Base-by-base conservation (phyloP, 345 rosid species). In the Hibiscus trionum region DNA sequence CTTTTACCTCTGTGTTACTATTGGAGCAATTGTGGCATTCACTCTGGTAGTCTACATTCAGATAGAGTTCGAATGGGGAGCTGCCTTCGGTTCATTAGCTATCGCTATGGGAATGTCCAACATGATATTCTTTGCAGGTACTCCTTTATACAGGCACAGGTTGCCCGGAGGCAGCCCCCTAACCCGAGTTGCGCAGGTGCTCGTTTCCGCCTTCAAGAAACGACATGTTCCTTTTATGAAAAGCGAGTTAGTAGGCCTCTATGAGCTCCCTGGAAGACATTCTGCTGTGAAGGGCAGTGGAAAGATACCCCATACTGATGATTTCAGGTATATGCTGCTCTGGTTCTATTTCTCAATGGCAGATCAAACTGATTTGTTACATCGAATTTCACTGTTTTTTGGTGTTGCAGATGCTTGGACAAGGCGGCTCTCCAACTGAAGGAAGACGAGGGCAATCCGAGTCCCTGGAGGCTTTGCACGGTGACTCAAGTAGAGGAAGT, bases 131-230 rank as follows among this genome's bases (percentile, higher is more conserved):
- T 93, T 93, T 61, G 64, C 82, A 35, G 96, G 98, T 35, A 93
- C 97, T 74, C 96, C 96, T 70, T 70, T 93, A 66, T 93, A 93
- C 81, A 80, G 97, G 33, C 98, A 93, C 71, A 87, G 97, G 77
- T 80, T 93, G 86, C 98, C 97, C 0, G 97, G 97, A 79, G 96
- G 98, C 75, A 93, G 97, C 82, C 98, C 98, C 31, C 76, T 93
- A 73, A 89, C 98, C 2, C 77, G 98, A 70, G 92, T 93, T 6
- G 97, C 93, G 39, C 96, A 93, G 77, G 97, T 93, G 50, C 84
- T 93, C 7, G 91, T 81, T 11, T 97, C 96, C 2, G 93, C 97
- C 44, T 88, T 84, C 47, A 84, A 81, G 60, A 93, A 89, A 79
- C 79, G 92, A 74, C 81, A 81, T 39, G 79, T 79, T 1, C 73